Evolutionary conservation across 2,329 filamentous ascomycete species (phyloP).

Genomic region (Diplodia intermedia): DNA sequence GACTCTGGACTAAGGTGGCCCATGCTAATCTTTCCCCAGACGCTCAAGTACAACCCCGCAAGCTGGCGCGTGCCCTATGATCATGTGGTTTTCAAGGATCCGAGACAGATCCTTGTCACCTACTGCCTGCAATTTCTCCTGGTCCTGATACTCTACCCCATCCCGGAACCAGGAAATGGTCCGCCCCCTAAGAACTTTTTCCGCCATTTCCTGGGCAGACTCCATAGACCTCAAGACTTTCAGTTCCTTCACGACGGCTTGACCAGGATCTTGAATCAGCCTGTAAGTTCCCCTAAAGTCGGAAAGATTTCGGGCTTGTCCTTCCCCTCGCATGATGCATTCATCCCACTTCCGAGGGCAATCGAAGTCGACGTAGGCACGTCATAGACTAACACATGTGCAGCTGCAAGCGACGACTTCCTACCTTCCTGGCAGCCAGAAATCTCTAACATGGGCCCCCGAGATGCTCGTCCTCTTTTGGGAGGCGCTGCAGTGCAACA

Average conservation of each 20-base stretch:
- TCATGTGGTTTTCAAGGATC: slow-evolving; percentile 87
- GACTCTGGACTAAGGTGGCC: not conserved
- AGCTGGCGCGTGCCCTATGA: slow-evolving; percentile 95
- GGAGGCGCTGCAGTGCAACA: slow-evolving; percentile 97
- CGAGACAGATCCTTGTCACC: slow-evolving; percentile 87
- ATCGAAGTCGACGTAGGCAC: too few relatives aligned
- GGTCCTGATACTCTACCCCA: slow-evolving; percentile 82
- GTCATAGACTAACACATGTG: not conserved
- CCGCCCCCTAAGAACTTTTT: slow-evolving; percentile 85
- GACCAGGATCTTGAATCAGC: slow-evolving; percentile 89
- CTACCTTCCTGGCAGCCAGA: slow-evolving; percentile 85
- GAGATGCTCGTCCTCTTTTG: slow-evolving; percentile 98
- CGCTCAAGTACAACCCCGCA: slow-evolving; percentile 93
- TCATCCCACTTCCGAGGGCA: too few relatives aligned
- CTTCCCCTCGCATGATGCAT: too few relatives aligned
- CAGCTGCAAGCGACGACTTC: slow-evolving; percentile 83
- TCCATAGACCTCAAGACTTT: slow-evolving; percentile 95
- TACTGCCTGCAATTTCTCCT: slow-evolving; percentile 93
- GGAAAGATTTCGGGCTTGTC: too few relatives aligned
- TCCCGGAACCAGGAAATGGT: slow-evolving; percentile 75
- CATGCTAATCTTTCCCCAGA: slow-evolving; percentile 57
- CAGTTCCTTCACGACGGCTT: slow-evolving; percentile 97
- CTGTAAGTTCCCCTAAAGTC: slow-evolving; percentile 52
- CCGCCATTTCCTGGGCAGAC: slow-evolving; percentile 85
- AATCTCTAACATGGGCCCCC: slow-evolving; percentile 82